phyloP scores from a whole-genome alignment of 176 grass and related monocot species.

The Coix lacrymajobi region DNA sequence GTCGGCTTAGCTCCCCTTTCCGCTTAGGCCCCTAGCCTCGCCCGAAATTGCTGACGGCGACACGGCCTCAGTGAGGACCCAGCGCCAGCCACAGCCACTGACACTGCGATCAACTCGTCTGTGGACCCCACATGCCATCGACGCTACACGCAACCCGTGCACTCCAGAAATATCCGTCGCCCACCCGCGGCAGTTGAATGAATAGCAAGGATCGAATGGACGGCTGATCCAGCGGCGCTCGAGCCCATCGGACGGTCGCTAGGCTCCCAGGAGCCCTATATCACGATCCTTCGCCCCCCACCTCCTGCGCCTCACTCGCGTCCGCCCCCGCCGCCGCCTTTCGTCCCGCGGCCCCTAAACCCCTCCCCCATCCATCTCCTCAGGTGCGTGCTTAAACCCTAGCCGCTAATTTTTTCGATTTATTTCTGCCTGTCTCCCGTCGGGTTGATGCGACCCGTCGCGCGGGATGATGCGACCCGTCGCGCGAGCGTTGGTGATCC shows the following conservation, averaged over 20 bases:
- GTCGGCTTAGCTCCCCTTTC: neutral
- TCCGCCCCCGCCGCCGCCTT: constrained; percentile 1
- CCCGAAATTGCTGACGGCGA: neutral
- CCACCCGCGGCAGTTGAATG: neutral
- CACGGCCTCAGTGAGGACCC: neutral
- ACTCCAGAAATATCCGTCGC: neutral
- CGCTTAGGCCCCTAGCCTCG: neutral
- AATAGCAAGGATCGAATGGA: neutral
- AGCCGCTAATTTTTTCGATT: neutral
- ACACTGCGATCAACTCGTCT: neutral
- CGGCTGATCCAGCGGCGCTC: neutral
- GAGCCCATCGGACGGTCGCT: neutral
- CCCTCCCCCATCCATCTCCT: neutral
- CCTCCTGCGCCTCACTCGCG: neutral
- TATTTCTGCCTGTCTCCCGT: no score
- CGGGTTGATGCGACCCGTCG: no score
- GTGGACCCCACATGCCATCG: neutral
- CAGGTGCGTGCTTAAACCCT: constrained; percentile 42
- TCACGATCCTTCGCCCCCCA: neutral
- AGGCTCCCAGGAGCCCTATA: neutral
- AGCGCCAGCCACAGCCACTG: no score
- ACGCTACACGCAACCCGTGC: fast-evolving
- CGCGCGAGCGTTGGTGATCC: neutral
- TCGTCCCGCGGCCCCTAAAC: neutral
- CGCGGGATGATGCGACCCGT: no score